Conservation (phyloP, 2,329 filamentous ascomycete species). For the Fusarium xylarioides region DNA sequence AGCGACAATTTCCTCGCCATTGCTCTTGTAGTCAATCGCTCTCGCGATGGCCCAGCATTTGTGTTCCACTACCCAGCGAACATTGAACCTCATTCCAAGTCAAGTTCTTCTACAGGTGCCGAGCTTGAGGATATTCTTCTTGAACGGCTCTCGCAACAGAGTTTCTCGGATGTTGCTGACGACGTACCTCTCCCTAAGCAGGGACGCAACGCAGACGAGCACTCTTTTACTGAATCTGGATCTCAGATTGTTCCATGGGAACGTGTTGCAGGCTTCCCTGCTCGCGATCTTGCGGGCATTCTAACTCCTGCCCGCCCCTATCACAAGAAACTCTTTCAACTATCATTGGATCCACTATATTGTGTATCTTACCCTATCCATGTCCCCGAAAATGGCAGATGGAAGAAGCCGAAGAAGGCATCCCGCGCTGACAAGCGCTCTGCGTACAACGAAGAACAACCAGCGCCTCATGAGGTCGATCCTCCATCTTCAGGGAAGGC, state of each 20-base stretch:
- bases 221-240: slow-evolving; percentile 64
- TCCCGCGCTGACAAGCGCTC: slow-evolving; percentile 51
- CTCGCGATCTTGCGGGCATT: slow-evolving; percentile 82
- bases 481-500: slow-evolving; percentile 36
- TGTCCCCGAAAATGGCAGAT: slow-evolving; percentile 79
- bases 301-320: slow-evolving; percentile 79
- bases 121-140: slow-evolving; percentile 64
- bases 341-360: slow-evolving; percentile 80
- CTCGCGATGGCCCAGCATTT: slow-evolving; percentile 80
- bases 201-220: slow-evolving; percentile 63
- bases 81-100: slow-evolving; percentile 52
- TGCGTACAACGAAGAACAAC: slow-evolving; percentile 47
- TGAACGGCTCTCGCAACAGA: slow-evolving; percentile 55
- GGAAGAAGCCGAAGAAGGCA: slow-evolving; percentile 73
- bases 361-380: slow-evolving; percentile 88
- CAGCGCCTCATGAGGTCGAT: slow-evolving; percentile 44
- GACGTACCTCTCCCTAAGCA: slow-evolving; percentile 56
- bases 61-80: slow-evolving; percentile 89
- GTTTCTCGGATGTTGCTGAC: slow-evolving; percentile 48
- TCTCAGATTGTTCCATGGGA: slow-evolving; percentile 74
- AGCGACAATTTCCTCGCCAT: slow-evolving; percentile 72
- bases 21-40: slow-evolving; percentile 77
- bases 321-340: slow-evolving; percentile 84
- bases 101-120: slow-evolving; percentile 43
- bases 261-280: slow-evolving; percentile 75